Evolutionary conservation across 805 yeast species (phyloP), one percentile per base, ranked within the genome.

Genomic region (Saturnispora sekii): DNA sequence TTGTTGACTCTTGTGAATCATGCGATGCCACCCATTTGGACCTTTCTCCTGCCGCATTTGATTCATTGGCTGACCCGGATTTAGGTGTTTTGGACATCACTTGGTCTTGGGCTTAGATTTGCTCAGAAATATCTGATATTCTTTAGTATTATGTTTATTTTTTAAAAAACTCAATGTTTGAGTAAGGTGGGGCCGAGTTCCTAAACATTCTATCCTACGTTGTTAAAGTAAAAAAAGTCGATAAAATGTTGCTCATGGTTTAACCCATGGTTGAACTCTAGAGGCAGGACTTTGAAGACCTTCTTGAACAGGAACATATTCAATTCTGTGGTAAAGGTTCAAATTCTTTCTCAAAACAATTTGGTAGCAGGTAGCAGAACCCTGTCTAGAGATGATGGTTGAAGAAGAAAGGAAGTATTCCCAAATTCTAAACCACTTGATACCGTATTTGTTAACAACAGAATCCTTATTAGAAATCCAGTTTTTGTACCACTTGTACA

Each of bases 401-500:
- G 96, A 84, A 39, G 73, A 75, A 51, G 94, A 85, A 59, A 87
- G 76, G 71, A 87, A 87, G 72, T 66, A 86, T 68, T 85, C 94
- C 96, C 96, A 87, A 65, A 86, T 86, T 66, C 93, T 79, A 70
- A 71, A 88, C 96, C 96, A 87, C 69, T 81, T 82, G 55, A 74
- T 65, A 57, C 96, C 96, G 59, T 87, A 87, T 69, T 84, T 85
- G 69, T 75, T 73, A 49, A 79, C 70, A 51, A 77, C 86, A 61
- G 76, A 70, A 41, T 84, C 89, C 67, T 76, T 76, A 77, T 87
- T 86, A 49, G 81, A 80, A 59, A 84, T 61, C 96, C 96, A 87
- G 77, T 87, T 87, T 65, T 90, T 70, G 77, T 88, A 88, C 96
- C 96, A 87, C 68, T 81, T 79, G 86, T 89, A 85, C 59, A 87